These are phyloP conservation scores for Kernera saxatilis DNA, from an alignment of 345 rosid genomes.

Conservation along the genomic window DNA sequence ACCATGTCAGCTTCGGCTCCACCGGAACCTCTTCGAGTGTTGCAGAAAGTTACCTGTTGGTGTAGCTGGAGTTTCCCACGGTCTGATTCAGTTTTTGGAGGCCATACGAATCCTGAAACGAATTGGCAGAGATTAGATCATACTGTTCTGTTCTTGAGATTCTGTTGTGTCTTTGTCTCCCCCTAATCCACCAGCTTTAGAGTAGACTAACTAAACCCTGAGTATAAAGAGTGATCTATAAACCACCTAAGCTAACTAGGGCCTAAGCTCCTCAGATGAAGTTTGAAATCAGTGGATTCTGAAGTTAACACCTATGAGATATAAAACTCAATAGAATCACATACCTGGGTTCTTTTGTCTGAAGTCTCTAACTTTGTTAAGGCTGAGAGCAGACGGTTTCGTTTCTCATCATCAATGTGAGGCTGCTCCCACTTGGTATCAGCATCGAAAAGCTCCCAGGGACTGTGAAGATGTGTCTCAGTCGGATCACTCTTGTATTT, in stretches of 20 bases:
- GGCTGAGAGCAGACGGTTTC: constrained; percentile 49
- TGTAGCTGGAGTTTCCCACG: constrained; percentile 58
- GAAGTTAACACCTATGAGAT: background rate
- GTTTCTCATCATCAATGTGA: constrained; percentile 50
- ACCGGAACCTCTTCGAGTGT: constrained; percentile 5
- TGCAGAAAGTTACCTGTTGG: constrained; percentile 59
- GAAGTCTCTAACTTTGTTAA: constrained; percentile 60
- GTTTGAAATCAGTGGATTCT: background rate
- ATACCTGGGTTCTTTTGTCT: constrained; percentile 53
- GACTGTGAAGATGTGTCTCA: constrained; percentile 82
- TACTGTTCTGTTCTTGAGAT: background rate
- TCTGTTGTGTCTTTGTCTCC: background rate
- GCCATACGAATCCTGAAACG: constrained; percentile 75
- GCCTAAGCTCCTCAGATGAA: background rate
- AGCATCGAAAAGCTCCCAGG: constrained; percentile 96
- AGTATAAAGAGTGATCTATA: background rate
- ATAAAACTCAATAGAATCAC: background rate
- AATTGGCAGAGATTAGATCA: background rate
- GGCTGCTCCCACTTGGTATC: constrained; percentile 70
- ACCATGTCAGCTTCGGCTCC: constrained; percentile 1
- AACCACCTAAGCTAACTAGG: background rate
- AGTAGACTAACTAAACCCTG: background rate
- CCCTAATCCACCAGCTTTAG: background rate
- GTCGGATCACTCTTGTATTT: constrained; percentile 75
- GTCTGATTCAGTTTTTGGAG: constrained; percentile 74